Conservation (phyloP, 768 basidiomycete genomes). For the Boletus fagicola region DNA sequence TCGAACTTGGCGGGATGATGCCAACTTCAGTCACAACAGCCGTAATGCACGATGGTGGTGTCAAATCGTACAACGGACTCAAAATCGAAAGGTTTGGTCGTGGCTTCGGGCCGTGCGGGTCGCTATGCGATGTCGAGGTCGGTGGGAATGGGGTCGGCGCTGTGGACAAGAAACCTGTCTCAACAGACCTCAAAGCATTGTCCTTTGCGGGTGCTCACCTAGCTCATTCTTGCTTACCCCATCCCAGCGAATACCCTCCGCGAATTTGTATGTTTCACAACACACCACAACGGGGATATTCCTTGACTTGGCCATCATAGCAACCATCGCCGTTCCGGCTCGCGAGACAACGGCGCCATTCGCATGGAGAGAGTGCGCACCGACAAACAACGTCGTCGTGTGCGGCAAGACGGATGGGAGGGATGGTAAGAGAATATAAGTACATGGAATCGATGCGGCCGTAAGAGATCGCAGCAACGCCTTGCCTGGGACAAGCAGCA, state of each 20-base stretch:
- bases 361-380: slow-evolving; percentile 91
- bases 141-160: slow-evolving; percentile 31
- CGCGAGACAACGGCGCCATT: slow-evolving; percentile 94
- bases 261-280: slow-evolving; percentile 98
- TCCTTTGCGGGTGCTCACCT: slow-evolving; percentile 46
- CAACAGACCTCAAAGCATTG: background rate
- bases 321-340: slow-evolving; percentile 92
- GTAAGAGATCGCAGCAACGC: slow-evolving; percentile 68
- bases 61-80: slow-evolving; percentile 91
- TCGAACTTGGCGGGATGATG: slow-evolving; percentile 88
- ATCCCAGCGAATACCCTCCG: slow-evolving; percentile 88
- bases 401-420: slow-evolving; percentile 77
- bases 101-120: slow-evolving; percentile 27
- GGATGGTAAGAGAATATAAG: slow-evolving; percentile 89
- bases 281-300: slow-evolving; percentile 94
- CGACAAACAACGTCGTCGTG: slow-evolving; percentile 82
- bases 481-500: slow-evolving; percentile 55
- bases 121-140: slow-evolving; percentile 6
- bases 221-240: slow-evolving; percentile 96
- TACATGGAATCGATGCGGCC: slow-evolving; percentile 71
- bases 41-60: slow-evolving; percentile 88
- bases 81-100: slow-evolving; percentile 67
- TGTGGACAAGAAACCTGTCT: slow-evolving; percentile 7
- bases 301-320: slow-evolving; percentile 91
- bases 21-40: slow-evolving; percentile 98